Conservation (phyloP, 306 rosid species). For the Betula pendula region DNA sequence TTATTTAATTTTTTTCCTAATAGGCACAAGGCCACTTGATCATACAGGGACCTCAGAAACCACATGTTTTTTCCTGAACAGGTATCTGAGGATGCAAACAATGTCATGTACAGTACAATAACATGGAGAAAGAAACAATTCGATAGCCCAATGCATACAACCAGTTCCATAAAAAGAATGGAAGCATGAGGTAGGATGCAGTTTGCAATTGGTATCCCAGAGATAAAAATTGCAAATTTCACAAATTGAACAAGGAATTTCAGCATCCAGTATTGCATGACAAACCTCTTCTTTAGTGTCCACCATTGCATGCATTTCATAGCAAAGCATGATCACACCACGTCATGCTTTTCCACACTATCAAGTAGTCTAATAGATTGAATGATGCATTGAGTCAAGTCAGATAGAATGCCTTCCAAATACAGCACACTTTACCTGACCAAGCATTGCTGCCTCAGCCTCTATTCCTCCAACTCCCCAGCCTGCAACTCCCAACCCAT, state of each 20-base stretch:
- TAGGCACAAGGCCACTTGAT: no score
- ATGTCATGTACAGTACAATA: background rate
- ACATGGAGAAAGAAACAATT: background rate
- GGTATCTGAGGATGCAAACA: background rate
- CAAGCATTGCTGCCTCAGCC: constrained; percentile 18
- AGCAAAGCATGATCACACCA: background rate
- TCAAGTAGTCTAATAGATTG: background rate
- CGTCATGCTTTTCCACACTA: background rate
- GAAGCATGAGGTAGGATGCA: background rate
- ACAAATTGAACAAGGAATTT: background rate
- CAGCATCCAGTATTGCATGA: background rate
- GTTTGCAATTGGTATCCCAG: background rate
- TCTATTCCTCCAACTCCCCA: constrained; percentile 21
- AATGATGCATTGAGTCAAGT: background rate
- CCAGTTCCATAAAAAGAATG: background rate
- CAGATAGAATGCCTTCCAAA: background rate
- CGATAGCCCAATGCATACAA: background rate
- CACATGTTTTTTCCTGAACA: background rate
- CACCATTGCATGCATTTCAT: background rate
- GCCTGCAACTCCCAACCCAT: constrained; percentile 19
- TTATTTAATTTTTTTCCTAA: no score
- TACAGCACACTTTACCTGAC: constrained; percentile 2
- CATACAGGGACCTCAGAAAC: background rate
- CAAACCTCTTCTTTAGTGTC: background rate
- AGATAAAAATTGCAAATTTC: no score